Conservation (phyloP, 352 stramenopile genomes). For the Globisporangium parvum region DNA sequence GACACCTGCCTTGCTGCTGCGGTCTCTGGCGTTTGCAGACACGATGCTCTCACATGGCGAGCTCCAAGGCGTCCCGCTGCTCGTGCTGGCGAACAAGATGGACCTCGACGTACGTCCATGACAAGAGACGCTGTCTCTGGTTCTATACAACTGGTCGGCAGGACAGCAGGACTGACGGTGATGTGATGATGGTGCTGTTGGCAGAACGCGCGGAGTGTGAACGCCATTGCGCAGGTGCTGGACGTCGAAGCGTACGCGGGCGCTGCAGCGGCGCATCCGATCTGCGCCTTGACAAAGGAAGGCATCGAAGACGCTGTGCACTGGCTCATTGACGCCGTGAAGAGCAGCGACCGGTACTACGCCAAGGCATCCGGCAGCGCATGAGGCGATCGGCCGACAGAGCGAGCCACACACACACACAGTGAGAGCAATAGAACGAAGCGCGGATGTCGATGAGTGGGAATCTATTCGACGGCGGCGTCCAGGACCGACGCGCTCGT, state of each 20-base stretch:
- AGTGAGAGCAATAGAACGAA: neutral
- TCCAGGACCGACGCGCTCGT: neutral
- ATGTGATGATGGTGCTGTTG: neutral
- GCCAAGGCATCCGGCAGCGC: conserved; percentile 22
- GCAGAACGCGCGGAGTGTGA: conserved; percentile 31
- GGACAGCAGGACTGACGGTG: neutral
- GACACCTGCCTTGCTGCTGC: neutral
- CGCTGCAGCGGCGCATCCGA: conserved; percentile 35
- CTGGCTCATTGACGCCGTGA: conserved; percentile 70
- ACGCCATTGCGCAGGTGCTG: conserved; percentile 37
- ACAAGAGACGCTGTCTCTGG: too few relatives aligned
- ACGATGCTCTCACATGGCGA: conserved; percentile 75
- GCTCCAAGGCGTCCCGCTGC: conserved; percentile 73
- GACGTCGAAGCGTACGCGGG: conserved; percentile 34
- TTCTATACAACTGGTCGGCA: too few relatives aligned
- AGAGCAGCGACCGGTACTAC: conserved; percentile 63
- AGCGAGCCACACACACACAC: too few relatives aligned
- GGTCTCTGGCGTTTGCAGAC: conserved; percentile 24
- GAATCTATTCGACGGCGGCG: neutral
- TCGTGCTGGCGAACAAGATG: conserved; percentile 91
- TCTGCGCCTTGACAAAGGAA: conserved; percentile 63
- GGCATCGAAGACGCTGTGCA: conserved; percentile 67
- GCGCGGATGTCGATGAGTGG: neutral
- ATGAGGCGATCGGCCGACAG: neutral
- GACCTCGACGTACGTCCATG: conserved; percentile 50